Base-by-base conservation (phyloP, 2,329 filamentous ascomycete species). In the Nannizzia gypsea region DNA sequence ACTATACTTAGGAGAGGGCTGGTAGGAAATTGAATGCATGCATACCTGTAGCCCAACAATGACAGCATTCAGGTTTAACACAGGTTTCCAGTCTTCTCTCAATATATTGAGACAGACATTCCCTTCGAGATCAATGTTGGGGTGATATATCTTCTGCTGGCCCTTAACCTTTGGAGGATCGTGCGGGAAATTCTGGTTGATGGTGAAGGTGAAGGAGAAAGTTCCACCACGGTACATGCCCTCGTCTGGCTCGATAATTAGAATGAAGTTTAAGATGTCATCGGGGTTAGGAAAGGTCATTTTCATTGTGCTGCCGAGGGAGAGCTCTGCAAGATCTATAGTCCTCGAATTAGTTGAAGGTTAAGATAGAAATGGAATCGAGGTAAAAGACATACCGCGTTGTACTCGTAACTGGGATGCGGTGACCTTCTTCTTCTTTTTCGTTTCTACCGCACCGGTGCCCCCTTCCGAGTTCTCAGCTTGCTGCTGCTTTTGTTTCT, bases 61-160 rank as follows among this genome's bases (percentile, higher is more conserved):
- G 44, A 97, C 90, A 15, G 93, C 91, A 71, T 97, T 96, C 72
- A 99, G 75, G 73, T 97, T 97, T 71, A 99, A 77, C 50, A 99
- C 93, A 0, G 93, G 93, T 80, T 97, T 99, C 93, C 93, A 99
- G 77, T 99, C 93, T 77, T 99, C 93, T 63, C 93, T 81, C 69
- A 99, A 76, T 68, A 99, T 99, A 73, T 99, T 99, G 70, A 99
- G 77, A 78, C 93, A 99, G 64, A 99, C 91, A 72, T 99, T 99
- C 67, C 93, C 93, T 72, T 97, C 90, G 44, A 96, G 81, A 70
- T 99, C 93, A 72, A 99, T 99, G 75, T 99, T 99, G 4, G 93
- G 93, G 73, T 99, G 93, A 77, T 99, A 99, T 68, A 99, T 97
- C 80, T 96, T 97, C 76, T 99, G 89, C 67, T 86, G 88, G 77